Conservation (phyloP, 1,139 yeast genomes). For the Pneumocystis jirovecii region DNA sequence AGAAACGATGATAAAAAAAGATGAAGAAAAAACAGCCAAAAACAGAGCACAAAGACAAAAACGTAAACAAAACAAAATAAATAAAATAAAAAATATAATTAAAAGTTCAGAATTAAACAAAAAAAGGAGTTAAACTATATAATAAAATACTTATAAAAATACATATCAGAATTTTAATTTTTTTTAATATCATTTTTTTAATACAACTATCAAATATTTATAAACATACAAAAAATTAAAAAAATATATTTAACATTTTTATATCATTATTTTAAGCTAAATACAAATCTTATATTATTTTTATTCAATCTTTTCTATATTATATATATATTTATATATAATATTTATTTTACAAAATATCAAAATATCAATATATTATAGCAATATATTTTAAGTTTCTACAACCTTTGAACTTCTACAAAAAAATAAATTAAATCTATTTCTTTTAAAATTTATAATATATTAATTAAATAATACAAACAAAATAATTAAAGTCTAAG, state of each 20-base stretch:
- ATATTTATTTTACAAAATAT: too few relatives aligned
- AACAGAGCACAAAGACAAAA: constrained; percentile 18
- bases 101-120: background rate
- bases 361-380: background rate
- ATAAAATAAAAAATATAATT: background rate
- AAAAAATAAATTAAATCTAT: too few relatives aligned
- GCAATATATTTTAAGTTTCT: too few relatives aligned
- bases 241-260: background rate
- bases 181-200: background rate
- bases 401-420: too few relatives aligned
- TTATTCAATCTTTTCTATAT: background rate
- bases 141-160: background rate
- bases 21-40: constrained; percentile 21
- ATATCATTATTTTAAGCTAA: background rate
- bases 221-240: constrained; percentile 6
- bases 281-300: background rate
- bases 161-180: background rate
- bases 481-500: background rate
- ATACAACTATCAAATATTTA: background rate
- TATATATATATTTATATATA: background rate
- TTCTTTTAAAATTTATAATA: background rate
- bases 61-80: constrained; percentile 2
- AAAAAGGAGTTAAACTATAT: background rate
- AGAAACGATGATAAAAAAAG: constrained; percentile 14
- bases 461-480: background rate